Base-by-base conservation (phyloP, 2,329 filamentous ascomycete species). In the Huntiella moniliformis region DNA sequence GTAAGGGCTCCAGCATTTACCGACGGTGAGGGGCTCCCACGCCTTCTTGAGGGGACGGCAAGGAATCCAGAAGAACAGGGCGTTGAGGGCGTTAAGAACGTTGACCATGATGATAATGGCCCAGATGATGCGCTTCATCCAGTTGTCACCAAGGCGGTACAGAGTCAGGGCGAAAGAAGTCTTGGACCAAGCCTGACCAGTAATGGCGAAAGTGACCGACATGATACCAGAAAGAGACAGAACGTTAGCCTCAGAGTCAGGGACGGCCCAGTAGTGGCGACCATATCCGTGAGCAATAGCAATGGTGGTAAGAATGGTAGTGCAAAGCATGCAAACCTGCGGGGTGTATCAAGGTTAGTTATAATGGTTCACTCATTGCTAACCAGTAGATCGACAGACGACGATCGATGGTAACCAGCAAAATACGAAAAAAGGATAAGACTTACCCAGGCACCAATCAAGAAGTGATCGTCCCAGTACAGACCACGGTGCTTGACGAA, bases 381-480 rank as follows among this genome's bases (percentile, higher is more conserved):
- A 10, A 3, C 22, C 10, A 3, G 3, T 28, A 28, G 56, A 38
- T 41, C 62, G 62, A 54, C 59, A 62, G 54, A 61, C 61, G 31
- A 61, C 43, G 4, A 60, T 16, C 61, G 43, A 11, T n/a, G 22
- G 52, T 51, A 5, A 62, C 44, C 22, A 50, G 50, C 3, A 41
- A n/a, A 2, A 44, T 13, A 40, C 15, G 17, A 39, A 3, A 12
- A 39, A 3, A 12, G 32, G 15, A n/a, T 10, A 17, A n/a, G 12
- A 43, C 48, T 36, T 35, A 50, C 48, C 53, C 58, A 61, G 8
- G 59, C 53, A 7, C 51, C 48, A 13, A 62, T 55, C 42, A 63
- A 51, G 12, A 59, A 41, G 50, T 60, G 56, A 51, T 63, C 60
- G 47, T 63, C 60, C 56, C 58, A 60, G 58, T 60, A 63, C 17